Evolutionary conservation across 768 basidiomycete genomes (phyloP).

Genomic region (Leccinum boreale): DNA sequence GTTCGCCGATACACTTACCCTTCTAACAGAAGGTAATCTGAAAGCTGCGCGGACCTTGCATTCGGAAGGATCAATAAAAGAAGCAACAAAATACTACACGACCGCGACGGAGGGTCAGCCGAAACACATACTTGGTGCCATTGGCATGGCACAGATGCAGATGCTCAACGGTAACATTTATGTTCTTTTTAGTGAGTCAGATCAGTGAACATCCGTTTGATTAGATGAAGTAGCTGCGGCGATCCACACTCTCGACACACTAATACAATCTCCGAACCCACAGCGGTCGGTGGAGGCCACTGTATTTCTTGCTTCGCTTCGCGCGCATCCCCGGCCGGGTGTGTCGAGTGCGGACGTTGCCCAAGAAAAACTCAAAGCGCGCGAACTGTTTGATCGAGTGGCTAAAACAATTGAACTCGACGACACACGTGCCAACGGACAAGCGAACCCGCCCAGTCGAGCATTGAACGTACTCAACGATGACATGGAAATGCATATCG

Average conservation of each 20-base stretch:
- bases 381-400: constrained; percentile 79
- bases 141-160: constrained; percentile 86
- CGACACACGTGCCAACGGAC: constrained; percentile 46
- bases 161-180: constrained; percentile 66
- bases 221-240: constrained; percentile 81
- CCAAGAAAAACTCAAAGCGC: constrained; percentile 69
- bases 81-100: constrained; percentile 71
- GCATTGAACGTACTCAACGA: constrained; percentile 56
- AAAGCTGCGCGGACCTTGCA: constrained; percentile 81
- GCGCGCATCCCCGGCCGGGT: constrained; percentile 78
- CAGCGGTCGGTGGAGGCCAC: constrained; percentile 78
- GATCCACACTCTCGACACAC: constrained; percentile 78
- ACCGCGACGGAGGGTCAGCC: constrained; percentile 64
- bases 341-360: constrained; percentile 69
- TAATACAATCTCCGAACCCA: constrained; percentile 63
- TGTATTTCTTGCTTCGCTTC: constrained; percentile 85
- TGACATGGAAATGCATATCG: constrained; percentile 87
- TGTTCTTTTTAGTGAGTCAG: not conserved
- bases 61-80: constrained; percentile 56
- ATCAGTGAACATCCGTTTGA: constrained; percentile 1
- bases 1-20: constrained; percentile 82
- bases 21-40: constrained; percentile 84
- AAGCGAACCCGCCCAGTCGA: constrained; percentile 30
- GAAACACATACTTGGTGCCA: constrained; percentile 72
- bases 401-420: constrained; percentile 63